phyloP scores from a whole-genome alignment of 2,329 filamentous ascomycete species.

The Beauveria caledonica region DNA sequence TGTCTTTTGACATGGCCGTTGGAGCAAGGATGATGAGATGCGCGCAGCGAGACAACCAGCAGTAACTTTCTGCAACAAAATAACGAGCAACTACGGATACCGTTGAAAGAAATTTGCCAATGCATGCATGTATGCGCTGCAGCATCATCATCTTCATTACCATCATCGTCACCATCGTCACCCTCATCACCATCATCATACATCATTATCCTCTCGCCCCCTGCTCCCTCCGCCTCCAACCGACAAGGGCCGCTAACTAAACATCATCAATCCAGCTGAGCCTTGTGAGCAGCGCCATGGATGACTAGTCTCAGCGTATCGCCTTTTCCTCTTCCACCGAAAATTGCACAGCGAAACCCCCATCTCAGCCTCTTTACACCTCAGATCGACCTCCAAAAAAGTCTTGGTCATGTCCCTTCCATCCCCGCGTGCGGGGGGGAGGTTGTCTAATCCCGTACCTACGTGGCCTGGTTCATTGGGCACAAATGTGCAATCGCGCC shows the following conservation, averaged over 20 bases:
- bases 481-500: conserved; percentile 1
- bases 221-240: background rate
- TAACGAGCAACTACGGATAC: background rate
- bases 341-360: background rate
- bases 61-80: background rate
- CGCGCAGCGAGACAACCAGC: no score
- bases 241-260: background rate
- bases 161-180: background rate
- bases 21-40: background rate
- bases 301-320: background rate
- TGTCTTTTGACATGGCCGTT: background rate
- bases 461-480: conserved; percentile 8
- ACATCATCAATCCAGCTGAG: background rate
- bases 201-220: background rate
- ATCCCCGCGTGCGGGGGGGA: background rate
- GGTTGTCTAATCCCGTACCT: background rate
- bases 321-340: background rate
- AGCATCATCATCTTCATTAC: background rate
- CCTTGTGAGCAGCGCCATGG: background rate
- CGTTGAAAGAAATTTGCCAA: background rate
- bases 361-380: no score
- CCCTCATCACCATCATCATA: background rate
- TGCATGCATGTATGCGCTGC: conserved; percentile 9
- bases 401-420: background rate
- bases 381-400: background rate